Base-by-base conservation (phyloP, 495 filamentous ascomycete species). In the Lophiostoma macrostomum region DNA sequence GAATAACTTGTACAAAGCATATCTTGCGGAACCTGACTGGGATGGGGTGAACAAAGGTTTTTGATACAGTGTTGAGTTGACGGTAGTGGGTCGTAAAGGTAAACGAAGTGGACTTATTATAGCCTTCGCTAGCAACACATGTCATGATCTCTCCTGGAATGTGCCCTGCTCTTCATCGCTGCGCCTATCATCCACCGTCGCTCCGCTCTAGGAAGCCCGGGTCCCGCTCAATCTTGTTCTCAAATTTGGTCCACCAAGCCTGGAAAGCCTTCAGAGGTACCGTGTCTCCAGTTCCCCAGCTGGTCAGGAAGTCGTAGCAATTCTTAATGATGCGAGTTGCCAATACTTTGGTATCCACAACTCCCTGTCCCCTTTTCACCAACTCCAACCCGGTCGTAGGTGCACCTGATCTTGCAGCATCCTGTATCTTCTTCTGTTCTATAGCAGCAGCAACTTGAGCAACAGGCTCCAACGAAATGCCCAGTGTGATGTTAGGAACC, bases 161-260 rank as follows among this genome's bases (percentile, higher is more conserved):
- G 4, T 16, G 31, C 31, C 10, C 31, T 22, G 3, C 8, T 25
- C 2, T 24, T 35, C 14, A 31, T 40, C 20, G 1, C 3, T 30
- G 7, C 23, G 2, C 11, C 43, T 18, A 22, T 76, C 67, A 77
- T 42, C 74, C 76, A 34, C 77, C 75, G 35, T 82, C 85, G 56
- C 85, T 86, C 64, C 88, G 80, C 68, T 97, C 91, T 60, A 99
- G 73, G 70, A 97, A 97, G 6, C 79, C 73, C 2, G 94, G 94
- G 74, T 99, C 93, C 49, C 78, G 73, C 65, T 90, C 84, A 24
- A 97, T 76, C 69, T 81, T 85, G 31, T 80, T 80, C 80, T 99
- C 93, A 74, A 99, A 99, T 71, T 95, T 96, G 42, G 71, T 76
- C 93, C 93, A 99, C 93, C 94, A 99, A 46, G 96, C 90, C 66